Evolutionary conservation across 306 rosid species (phyloP), one percentile per base, ranked within the genome.

Genomic region (Chamaecrista fasciculata): DNA sequence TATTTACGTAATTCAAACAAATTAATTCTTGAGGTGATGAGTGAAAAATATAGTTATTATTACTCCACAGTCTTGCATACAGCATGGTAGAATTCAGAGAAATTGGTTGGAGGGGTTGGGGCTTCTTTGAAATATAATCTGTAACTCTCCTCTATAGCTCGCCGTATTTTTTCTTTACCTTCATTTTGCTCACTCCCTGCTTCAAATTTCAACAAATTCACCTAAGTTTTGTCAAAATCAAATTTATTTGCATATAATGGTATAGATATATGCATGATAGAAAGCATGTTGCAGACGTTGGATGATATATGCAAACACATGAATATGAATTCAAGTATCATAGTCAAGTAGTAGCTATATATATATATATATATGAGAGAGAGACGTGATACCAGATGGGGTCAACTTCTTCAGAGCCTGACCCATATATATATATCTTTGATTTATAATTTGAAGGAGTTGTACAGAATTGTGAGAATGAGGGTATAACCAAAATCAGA

Each of bases 21-120:
- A n/a, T n/a, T n/a, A n/a, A n/a, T n/a, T n/a, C n/a, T 33, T 43
- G 44, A 33, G 14, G 3, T 0, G 11, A 72, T 20, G 2, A 11
- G 42, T 3, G 40, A 73, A 56, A 7, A 36, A 14, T 76, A 69
- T 49, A 40, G 34, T 15, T 37, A 52, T 44, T 15, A 53, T 63
- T 87, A 91, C 97, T 77, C 84, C 80, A 91, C 85, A 28, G 76
- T 71, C 57, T 56, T 37, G 80, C 74, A 82, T 44, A 91, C 53
- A 67, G 77, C 85, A 20, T 66, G 14, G 73, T 82, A 86, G 80
- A 86, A 86, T 0, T 69, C 57, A 9, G 71, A 18, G 2, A 26
- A 19, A 16, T 3, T 52, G 20, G 34, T 5, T 0, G 42, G 0
- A n/a, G 31, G 0, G n/a, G n/a, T n/a, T 31, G 36, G 6, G 7